Base-by-base conservation (phyloP, 192 early-diverging fungal species). In the Cetraspora pellucida region DNA sequence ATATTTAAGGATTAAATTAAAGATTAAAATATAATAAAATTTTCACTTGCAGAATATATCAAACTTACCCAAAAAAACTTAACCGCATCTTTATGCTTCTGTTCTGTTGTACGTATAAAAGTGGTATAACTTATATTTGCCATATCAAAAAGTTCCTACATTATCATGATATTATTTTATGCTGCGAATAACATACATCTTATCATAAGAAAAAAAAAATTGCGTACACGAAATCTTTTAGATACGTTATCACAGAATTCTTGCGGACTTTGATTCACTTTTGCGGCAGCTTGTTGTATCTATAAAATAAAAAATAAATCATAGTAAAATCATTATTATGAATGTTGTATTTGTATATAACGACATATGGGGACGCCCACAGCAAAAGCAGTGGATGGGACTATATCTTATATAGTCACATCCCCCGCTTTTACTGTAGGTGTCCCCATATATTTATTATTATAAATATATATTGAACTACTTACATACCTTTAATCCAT, bases 221-320 rank as follows among this genome's bases (percentile, higher is more conserved):
- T 47, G 21, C 74, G 61, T 77, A 89, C 91, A 80, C 87, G 81
- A 79, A 95, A 95, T 43, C 84, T 85, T 55, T 72, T 82, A 45
- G 89, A 94, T 57, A 89, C 87, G 28, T 79, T 47, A 63, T 96
- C 92, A 80, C 97, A 99, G 79, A 97, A 92, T n/a, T 77, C 85
- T 47, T 90, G 84, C 8, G 93, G 87, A 17, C 85, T 81, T 65
- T 84, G 82, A 13, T 84, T 81, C 9, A 85, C 87, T 47, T 82
- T 84, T 21, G 79, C 84, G 0, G 97, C 93, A 0, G 97, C 94
- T 86, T 96, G 91, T 83, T 97, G 94, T 65, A 99, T 97, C 93
- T 93, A 78, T 23, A 1, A 10, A 77, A 28, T 21, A 78, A 28
- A 10, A 28, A 28, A 43, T 14, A 9, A 23, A 73, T 46, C 9